phyloP scores from a whole-genome alignment of 257 asterid species.

The Fraxinus excelsior region DNA sequence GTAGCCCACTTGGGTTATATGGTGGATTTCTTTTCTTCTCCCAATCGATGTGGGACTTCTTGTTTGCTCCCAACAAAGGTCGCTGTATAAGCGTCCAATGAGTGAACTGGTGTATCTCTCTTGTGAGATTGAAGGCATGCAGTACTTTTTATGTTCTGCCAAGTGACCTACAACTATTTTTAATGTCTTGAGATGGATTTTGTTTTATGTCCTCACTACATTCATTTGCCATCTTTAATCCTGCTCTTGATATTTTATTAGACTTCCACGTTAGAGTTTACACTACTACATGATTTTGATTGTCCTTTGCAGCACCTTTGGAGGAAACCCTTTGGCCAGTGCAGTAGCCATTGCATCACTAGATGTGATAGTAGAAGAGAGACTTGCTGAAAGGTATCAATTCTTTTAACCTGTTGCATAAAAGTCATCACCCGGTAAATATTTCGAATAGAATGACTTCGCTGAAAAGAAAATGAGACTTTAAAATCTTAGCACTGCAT shows the following conservation, averaged over 20 bases:
- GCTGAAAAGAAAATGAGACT: not conserved
- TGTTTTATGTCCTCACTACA: not conserved
- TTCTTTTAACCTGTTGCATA: not conserved
- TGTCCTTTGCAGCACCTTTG: slow-evolving; percentile 72
- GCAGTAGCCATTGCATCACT: slow-evolving; percentile 94
- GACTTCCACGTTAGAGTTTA: not conserved
- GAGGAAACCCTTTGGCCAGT: slow-evolving; percentile 95
- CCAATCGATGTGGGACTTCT: no score
- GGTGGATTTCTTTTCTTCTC: no score
- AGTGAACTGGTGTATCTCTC: not conserved
- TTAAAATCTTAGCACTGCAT: not conserved
- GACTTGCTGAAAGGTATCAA: slow-evolving; percentile 79
- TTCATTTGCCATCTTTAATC: not conserved
- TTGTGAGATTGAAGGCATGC: not conserved
- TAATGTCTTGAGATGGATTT: not conserved
- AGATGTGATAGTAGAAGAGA: slow-evolving; percentile 74
- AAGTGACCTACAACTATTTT: not conserved
- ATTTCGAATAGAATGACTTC: not conserved
- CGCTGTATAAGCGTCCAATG: not conserved
- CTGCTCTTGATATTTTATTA: slow-evolving; percentile 5
- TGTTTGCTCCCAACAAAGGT: no score
- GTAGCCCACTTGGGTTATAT: no score
- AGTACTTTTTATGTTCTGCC: not conserved
- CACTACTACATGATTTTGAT: slow-evolving; percentile 15
- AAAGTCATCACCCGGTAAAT: no score